A percentile compares a stretch with the other conserved stretches of the same genome.
Evolutionary conservation across 2,329 filamentous ascomycete genomes (phyloP).

Genomic region (Pseudocercospora ulei): DNA sequence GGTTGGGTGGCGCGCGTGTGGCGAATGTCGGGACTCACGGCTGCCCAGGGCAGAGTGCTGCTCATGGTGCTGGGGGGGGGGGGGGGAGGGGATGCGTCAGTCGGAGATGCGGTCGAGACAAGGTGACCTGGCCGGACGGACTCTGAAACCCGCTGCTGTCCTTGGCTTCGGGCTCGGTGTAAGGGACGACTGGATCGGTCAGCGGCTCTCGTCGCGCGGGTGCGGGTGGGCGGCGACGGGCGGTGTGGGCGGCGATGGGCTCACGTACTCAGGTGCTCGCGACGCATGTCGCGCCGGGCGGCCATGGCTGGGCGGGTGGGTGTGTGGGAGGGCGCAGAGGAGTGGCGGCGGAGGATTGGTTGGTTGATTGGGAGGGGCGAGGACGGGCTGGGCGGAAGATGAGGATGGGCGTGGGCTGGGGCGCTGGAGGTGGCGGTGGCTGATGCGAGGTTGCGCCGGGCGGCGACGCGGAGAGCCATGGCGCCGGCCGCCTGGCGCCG

Average conservation of each 20-base stretch:
- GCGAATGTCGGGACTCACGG: constrained; percentile 44
- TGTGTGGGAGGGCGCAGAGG: too few relatives aligned
- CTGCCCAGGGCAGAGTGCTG: constrained; percentile 87
- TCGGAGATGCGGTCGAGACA: too few relatives aligned
- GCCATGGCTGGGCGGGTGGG: constrained; percentile 44
- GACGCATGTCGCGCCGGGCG: constrained; percentile 65
- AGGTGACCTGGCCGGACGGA: too few relatives aligned
- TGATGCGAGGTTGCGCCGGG: neutral
- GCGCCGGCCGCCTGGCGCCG: constrained; percentile 8
- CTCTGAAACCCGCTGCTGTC: constrained; percentile 61
- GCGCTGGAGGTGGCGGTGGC: neutral
- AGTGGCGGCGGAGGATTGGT: too few relatives aligned
- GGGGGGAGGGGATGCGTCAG: too few relatives aligned
- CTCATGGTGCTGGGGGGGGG: constrained; percentile 55
- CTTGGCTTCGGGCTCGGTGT: constrained; percentile 62
- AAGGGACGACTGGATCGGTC: constrained; percentile 65
- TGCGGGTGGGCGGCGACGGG: neutral
- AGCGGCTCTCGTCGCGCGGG: constrained; percentile 2
- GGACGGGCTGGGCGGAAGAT: constrained; percentile 4
- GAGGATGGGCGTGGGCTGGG: constrained; percentile 1
- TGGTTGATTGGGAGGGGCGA: constrained; percentile 11
- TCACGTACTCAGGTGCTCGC: constrained; percentile 59
- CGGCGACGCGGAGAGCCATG: neutral
- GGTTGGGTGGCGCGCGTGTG: constrained; percentile 11
- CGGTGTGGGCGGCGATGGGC: constrained; percentile 11